These are phyloP conservation scores for Yueomyces sp. DNA, from an alignment of 1,139 yeast genomes.

Conservation along the genomic window DNA sequence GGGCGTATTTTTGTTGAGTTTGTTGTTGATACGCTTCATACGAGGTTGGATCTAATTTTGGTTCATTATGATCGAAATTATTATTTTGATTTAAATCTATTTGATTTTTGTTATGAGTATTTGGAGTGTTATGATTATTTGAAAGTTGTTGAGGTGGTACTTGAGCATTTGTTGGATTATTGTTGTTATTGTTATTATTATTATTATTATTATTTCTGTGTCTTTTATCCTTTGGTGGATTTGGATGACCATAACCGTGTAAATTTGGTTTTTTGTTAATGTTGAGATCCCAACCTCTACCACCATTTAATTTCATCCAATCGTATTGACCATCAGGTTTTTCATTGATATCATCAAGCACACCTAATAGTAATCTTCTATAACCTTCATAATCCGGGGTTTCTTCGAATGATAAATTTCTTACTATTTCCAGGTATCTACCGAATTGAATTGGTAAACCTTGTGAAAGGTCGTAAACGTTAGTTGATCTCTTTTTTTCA, in stretches of 20 bases:
- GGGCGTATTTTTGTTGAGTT: constrained; percentile 23
- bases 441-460: constrained; percentile 71
- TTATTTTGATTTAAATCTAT: not conserved
- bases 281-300: constrained; percentile 73
- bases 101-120: not conserved
- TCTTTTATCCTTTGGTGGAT: constrained; percentile 34
- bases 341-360: constrained; percentile 45
- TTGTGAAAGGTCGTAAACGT: constrained; percentile 52
- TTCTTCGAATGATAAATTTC: constrained; percentile 63
- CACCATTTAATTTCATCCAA: constrained; percentile 75
- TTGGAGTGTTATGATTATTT: not conserved
- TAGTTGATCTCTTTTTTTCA: constrained; percentile 61
- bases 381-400: constrained; percentile 68
- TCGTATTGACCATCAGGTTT: constrained; percentile 60
- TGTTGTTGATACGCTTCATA: constrained; percentile 27
- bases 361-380: constrained; percentile 49
- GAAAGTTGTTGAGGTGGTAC: constrained; percentile 7
- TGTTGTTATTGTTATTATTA: constrained; percentile 13
- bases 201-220: constrained; percentile 10
- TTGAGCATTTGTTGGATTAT: not conserved
- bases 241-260: constrained; percentile 72
- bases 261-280: constrained; percentile 69
- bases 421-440: constrained; percentile 58
- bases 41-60: constrained; percentile 24
- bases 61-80: not conserved